Evolutionary conservation across 768 basidiomycete genomes (phyloP).

Genomic region (Clitopilus hobsonii): DNA sequence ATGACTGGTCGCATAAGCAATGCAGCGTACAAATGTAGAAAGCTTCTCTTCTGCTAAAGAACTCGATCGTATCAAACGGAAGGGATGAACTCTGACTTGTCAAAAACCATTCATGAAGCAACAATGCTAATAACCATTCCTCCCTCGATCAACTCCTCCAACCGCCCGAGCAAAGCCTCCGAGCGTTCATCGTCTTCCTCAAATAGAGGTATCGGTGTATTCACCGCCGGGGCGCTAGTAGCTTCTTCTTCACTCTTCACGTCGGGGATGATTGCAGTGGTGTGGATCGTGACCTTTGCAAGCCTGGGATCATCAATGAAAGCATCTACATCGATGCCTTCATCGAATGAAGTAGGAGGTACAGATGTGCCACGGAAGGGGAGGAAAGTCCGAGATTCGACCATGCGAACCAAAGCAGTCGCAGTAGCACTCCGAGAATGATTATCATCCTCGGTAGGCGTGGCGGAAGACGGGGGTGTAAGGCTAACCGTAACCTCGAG

Average conservation of each 20-base stretch:
- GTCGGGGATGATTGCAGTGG: not conserved
- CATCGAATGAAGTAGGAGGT: not conserved
- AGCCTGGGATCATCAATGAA: constrained; percentile 9
- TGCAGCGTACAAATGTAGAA: too few species aligned
- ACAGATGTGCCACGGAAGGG: constrained; percentile 10
- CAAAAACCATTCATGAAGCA: not conserved
- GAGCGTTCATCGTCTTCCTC: not conserved
- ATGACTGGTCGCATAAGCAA: too few species aligned
- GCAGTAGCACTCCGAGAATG: constrained; percentile 16
- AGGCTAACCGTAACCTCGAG: constrained; percentile 32
- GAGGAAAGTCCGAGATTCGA: constrained; percentile 22
- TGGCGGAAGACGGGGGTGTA: not conserved
- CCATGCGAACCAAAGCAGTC: constrained; percentile 29
- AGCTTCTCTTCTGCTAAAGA: too few species aligned
- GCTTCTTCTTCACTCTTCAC: not conserved
- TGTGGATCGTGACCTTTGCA: constrained; percentile 8
- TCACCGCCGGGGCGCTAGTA: not conserved
- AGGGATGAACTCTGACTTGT: not conserved
- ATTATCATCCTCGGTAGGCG: not conserved
- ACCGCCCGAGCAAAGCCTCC: not conserved
- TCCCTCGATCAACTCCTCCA: constrained; percentile 12
- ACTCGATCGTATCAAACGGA: too few species aligned
- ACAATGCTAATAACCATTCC: constrained; percentile 15
- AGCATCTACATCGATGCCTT: not conserved
- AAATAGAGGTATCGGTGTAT: not conserved